Percentiles rank a stretch among this genome's conserved stretches.
phyloP scores from a whole-genome alignment of 768 basidiomycete species.

The Lentinula detonsa region DNA sequence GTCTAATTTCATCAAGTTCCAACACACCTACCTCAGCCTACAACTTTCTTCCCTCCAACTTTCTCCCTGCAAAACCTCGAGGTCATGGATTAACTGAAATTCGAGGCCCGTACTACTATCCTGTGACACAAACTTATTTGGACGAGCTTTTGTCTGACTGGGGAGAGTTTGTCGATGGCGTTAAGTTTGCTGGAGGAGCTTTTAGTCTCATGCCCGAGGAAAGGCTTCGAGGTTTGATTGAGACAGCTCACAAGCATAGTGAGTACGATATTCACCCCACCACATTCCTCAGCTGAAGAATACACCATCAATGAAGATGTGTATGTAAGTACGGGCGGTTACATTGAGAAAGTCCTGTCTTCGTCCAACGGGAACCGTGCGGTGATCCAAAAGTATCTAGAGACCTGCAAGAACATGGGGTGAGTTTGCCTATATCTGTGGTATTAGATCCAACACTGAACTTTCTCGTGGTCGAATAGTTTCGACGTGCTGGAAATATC shows the following conservation, averaged over 20 bases:
- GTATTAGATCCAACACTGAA: not conserved
- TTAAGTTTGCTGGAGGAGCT: constrained; percentile 39
- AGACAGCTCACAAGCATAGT: constrained; percentile 33
- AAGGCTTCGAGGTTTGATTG: constrained; percentile 28
- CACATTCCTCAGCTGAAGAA: not conserved
- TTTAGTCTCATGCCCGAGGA: constrained; percentile 37
- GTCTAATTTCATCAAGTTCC: not conserved
- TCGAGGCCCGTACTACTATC: constrained; percentile 37
- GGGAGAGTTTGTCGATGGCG: constrained; percentile 36
- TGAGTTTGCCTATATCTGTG: not conserved
- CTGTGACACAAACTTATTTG: constrained; percentile 33
- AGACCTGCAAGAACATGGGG: constrained; percentile 13
- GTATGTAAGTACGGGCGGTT: constrained; percentile 39
- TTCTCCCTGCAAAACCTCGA: constrained; percentile 27
- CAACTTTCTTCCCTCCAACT: constrained; percentile 24
- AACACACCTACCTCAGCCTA: constrained; percentile 8
- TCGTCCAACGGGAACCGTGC: constrained; percentile 24
- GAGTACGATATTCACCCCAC: not conserved
- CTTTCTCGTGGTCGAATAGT: constrained; percentile 9
- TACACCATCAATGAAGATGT: not conserved
- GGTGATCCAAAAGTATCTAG: constrained; percentile 27
- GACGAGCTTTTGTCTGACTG: constrained; percentile 34
- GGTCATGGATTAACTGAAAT: constrained; percentile 35
- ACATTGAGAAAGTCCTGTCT: constrained; percentile 31
- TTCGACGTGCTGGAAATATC: constrained; percentile 41